Base-by-base conservation (phyloP, 2,329 filamentous ascomycete species). In the Chrysosphaeria jannelii region DNA sequence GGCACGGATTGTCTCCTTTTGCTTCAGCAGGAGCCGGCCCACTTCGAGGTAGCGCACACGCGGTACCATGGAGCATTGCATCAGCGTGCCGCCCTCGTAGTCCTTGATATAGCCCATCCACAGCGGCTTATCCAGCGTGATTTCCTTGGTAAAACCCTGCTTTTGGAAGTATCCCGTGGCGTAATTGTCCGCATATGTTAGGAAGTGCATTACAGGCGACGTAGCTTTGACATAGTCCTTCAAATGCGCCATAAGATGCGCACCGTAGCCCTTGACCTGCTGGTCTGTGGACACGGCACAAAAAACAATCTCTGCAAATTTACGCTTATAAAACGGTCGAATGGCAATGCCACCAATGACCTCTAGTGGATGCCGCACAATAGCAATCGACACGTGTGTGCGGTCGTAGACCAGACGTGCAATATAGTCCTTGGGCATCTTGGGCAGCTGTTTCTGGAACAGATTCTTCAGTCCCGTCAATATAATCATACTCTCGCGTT, bases 61-160 rank as follows among this genome's bases (percentile, higher is more conserved):
- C 6, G 81, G 81, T n/a, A 97, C 57, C 85, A 97, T 93, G 25
- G 71, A 76, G 39, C 85, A 97, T 47, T 97, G 85, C 85, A 97
- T 97, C 30, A 97, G 88, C 0, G 85, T 97, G 27, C 85, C 85
- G 27, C 85, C 85, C 45, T 97, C 85, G 42, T 97, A 97, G 41
- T 97, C 85, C 42, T 97, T 97, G 51, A 97, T 97, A 37, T 93
- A 97, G 2, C 85, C 85, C 85, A 93, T 93, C 85, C 85, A 97
- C 3, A 78, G 67, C 3, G 68, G 64, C 36, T 68, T 72, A 27
- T 85, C 72, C 1, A 97, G 60, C 0, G 79, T 90, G 32, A 97
- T 93, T 36, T 97, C 81, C 42, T 97, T 97, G 3, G 85, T 93
- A 39, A 97, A 97, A 0, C 85, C 85, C 42, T 97, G 85, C 42